Evolutionary conservation across 495 filamentous ascomycete species (phyloP).

Genomic region (Evansstolkia leycettana): DNA sequence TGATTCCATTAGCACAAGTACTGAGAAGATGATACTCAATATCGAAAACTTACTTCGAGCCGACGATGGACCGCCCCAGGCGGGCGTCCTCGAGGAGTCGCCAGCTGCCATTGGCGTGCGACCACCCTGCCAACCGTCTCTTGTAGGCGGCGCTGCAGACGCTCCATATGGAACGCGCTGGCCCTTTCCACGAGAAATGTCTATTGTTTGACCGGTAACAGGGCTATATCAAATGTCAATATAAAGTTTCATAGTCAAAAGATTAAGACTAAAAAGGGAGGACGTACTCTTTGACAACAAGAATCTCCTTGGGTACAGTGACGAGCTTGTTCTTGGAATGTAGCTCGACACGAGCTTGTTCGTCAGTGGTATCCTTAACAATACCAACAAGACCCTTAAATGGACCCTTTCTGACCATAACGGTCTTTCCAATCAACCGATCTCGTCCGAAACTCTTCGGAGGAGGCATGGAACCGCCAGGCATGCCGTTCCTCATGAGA

Average conservation of each 20-base stretch:
- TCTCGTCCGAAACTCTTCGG: slow-evolving; percentile 70
- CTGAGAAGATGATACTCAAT: neutral
- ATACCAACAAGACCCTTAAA: slow-evolving; percentile 92
- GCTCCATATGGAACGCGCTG: slow-evolving; percentile 35
- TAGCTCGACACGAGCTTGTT: slow-evolving; percentile 75
- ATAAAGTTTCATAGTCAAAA: too few relatives aligned
- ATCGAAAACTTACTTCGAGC: slow-evolving; percentile 40
- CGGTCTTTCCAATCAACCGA: slow-evolving; percentile 79
- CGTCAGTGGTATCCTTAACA: slow-evolving; percentile 83
- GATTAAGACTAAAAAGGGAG: slow-evolving; percentile 4
- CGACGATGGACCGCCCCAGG: slow-evolving; percentile 44
- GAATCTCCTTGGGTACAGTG: slow-evolving; percentile 60
- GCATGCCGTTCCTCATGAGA: slow-evolving; percentile 48
- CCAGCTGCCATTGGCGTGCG: slow-evolving; percentile 53
- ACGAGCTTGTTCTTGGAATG: slow-evolving; percentile 86
- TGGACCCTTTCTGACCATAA: slow-evolving; percentile 67
- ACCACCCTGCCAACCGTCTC: slow-evolving; percentile 40
- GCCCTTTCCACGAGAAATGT: slow-evolving; percentile 45
- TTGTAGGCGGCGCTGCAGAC: slow-evolving; percentile 24
- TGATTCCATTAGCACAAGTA: slow-evolving; percentile 10
- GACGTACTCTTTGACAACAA: slow-evolving; percentile 69
- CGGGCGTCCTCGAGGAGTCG: slow-evolving; percentile 54
- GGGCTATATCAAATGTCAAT: slow-evolving; percentile 28
- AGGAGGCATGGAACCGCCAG: slow-evolving; percentile 54
- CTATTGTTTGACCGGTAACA: slow-evolving; percentile 60